Percentiles rank a stretch among this genome's conserved stretches.
phyloP scores from a whole-genome alignment of 1,139 yeast genomes.

The Sugiyamaella xylanicola region DNA sequence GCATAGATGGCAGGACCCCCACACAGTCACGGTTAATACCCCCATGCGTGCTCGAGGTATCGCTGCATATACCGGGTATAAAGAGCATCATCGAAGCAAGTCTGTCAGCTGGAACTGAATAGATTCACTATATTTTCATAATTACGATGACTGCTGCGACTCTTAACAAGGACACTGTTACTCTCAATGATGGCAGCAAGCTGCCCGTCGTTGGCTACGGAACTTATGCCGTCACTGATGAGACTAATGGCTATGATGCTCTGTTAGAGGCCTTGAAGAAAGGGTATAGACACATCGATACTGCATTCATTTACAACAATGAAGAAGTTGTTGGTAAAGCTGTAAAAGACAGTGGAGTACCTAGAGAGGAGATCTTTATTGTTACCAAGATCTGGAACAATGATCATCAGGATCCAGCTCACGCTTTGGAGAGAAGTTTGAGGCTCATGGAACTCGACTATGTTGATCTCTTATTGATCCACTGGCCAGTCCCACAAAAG shows the following conservation, averaged over 20 bases:
- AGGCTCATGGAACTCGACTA: slow-evolving; percentile 70
- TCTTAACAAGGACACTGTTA: slow-evolving; percentile 11
- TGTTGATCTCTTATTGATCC: slow-evolving; percentile 79
- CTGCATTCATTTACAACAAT: slow-evolving; percentile 66
- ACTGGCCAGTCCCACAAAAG: slow-evolving; percentile 71
- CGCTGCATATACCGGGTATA: too few relatives aligned
- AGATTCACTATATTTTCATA: too few relatives aligned
- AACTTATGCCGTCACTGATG: slow-evolving; percentile 56
- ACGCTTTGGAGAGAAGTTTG: slow-evolving; percentile 64
- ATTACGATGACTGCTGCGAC: slow-evolving; percentile 5
- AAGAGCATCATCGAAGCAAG: too few relatives aligned
- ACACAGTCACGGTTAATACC: too few relatives aligned
- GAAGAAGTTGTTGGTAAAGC: slow-evolving; percentile 65
- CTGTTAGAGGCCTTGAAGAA: slow-evolving; percentile 54
- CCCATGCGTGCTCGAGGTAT: too few relatives aligned
- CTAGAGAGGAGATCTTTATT: slow-evolving; percentile 55
- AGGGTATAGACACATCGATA: slow-evolving; percentile 57
- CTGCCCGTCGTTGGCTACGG: slow-evolving; percentile 59
- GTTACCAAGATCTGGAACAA: slow-evolving; percentile 54
- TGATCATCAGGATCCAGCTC: slow-evolving; percentile 57
- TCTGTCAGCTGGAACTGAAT: slow-evolving; percentile 36
- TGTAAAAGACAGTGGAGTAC: slow-evolving; percentile 49
- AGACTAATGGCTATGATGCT: slow-evolving; percentile 24
- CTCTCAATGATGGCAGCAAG: slow-evolving; percentile 38
- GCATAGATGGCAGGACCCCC: too few relatives aligned